Percentiles rank a stretch among this genome's conserved stretches.
Evolutionary conservation across 176 grass and related monocot genomes (phyloP).

Genomic region (Saccharum spontaneum): DNA sequence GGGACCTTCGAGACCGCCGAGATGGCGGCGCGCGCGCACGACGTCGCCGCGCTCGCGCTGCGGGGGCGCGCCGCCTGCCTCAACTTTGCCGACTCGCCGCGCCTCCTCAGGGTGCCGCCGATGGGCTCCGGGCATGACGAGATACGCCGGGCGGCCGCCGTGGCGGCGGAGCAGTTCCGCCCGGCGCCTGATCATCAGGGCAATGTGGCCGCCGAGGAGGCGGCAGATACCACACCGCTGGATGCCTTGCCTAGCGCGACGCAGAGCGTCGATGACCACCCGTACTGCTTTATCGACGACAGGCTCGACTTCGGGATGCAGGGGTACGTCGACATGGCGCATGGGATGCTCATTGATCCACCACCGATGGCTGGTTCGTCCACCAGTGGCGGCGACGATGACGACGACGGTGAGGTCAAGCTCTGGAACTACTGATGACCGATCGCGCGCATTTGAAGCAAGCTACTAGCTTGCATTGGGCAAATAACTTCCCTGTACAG

Average conservation of each 20-base stretch:
- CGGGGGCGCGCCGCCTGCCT: slow-evolving; percentile 80
- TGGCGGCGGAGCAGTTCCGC: slow-evolving; percentile 55
- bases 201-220: slow-evolving; percentile 4
- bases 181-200: neutral
- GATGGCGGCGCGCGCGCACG: slow-evolving; percentile 93
- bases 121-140: slow-evolving; percentile 48
- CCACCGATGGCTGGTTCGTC: slow-evolving; percentile 44
- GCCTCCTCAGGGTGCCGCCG: slow-evolving; percentile 43
- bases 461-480: neutral
- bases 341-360: slow-evolving; percentile 85
- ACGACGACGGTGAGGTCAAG: slow-evolving; percentile 33
- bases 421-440: slow-evolving; percentile 66
- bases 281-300: slow-evolving; percentile 40
- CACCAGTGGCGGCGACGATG: slow-evolving; percentile 20
- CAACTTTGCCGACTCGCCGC: slow-evolving; percentile 90
- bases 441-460: neutral
- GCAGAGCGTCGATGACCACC: neutral
- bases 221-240: neutral
- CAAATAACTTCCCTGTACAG: slow-evolving; percentile 32
- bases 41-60: slow-evolving; percentile 75
- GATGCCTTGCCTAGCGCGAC: neutral
- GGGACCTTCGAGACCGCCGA: slow-evolving; percentile 88
- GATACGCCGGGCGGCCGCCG: slow-evolving; percentile 57
- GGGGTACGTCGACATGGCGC: slow-evolving; percentile 89
- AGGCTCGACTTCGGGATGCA: slow-evolving; percentile 77